Evolutionary conservation across 1,284 basidiomycete species (phyloP).

Genomic region (Psilocybe mexicana): DNA sequence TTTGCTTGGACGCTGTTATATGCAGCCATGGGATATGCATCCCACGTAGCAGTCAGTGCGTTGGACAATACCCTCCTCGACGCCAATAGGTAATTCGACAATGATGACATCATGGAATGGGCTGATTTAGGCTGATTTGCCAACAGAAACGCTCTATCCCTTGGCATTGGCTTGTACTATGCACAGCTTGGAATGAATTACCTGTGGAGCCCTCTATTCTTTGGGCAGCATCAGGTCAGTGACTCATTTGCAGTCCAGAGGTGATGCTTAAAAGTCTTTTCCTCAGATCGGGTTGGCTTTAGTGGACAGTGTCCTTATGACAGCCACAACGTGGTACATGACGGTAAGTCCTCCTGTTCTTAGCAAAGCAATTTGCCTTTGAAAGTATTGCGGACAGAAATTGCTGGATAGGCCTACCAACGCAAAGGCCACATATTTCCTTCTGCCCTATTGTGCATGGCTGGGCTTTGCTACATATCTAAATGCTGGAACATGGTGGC

Average conservation of each 20-base stretch:
- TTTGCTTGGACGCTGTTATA: conserved; percentile 64
- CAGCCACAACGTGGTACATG: conserved; percentile 62
- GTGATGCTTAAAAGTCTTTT: background rate
- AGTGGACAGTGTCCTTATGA: conserved; percentile 60
- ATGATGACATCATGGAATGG: background rate
- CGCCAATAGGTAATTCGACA: conserved; percentile 35
- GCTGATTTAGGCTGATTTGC: background rate
- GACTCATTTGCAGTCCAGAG: background rate
- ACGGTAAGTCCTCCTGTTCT: conserved; percentile 46
- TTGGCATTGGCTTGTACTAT: conserved; percentile 69
- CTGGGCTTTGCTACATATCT: conserved; percentile 68
- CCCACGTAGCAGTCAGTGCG: conserved; percentile 62
- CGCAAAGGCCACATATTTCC: conserved; percentile 54
- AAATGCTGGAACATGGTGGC: conserved; percentile 63
- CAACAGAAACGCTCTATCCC: conserved; percentile 44
- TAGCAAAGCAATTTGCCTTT: background rate
- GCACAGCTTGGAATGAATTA: conserved; percentile 69
- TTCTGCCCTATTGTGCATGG: conserved; percentile 69
- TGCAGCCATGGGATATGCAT: conserved; percentile 69
- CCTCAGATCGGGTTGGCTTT: conserved; percentile 55
- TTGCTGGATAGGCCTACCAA: conserved; percentile 51
- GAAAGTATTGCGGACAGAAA: conserved; percentile 35
- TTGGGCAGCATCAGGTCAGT: conserved; percentile 51
- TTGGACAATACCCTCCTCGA: conserved; percentile 50
- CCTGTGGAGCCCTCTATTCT: conserved; percentile 75